Evolutionary conservation across 495 filamentous ascomycete genomes (phyloP).

Genomic region (Penicilliopsis zonata): DNA sequence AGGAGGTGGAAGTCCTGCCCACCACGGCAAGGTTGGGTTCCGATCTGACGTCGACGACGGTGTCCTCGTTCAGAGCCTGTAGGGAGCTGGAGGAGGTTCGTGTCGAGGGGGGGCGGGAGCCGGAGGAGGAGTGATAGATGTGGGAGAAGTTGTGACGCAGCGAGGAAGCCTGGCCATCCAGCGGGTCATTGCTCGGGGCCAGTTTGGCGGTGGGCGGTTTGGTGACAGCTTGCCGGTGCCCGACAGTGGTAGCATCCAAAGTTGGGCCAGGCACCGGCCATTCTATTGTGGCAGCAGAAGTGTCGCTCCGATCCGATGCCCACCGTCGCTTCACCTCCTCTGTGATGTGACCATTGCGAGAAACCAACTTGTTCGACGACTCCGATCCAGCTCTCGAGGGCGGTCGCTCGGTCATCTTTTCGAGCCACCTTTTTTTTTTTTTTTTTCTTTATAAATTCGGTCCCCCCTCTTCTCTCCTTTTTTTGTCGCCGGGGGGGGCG

Average conservation of each 20-base stretch:
- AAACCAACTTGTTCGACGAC: conserved; percentile 1
- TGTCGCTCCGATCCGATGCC: conserved; percentile 12
- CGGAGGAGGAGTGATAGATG: conserved; percentile 22
- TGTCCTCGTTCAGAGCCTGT: conserved; percentile 33
- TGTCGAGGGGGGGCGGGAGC: conserved; percentile 26
- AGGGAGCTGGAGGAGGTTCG: conserved; percentile 35
- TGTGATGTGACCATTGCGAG: not conserved
- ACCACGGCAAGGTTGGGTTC: conserved; percentile 17
- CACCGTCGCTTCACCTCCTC: conserved; percentile 5
- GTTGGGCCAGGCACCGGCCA: conserved; percentile 8
- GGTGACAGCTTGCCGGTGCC: conserved; percentile 11
- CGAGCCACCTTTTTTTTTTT: conserved; percentile 7
- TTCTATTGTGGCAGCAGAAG: too few species aligned
- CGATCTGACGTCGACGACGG: conserved; percentile 29
- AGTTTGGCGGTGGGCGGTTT: conserved; percentile 20
- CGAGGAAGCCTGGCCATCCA: conserved; percentile 21
- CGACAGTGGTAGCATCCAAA: too few species aligned
- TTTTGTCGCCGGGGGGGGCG: too few species aligned
- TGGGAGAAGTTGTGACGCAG: conserved; percentile 29
- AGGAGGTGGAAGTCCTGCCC: conserved; percentile 12
- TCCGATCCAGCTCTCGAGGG: conserved; percentile 12
- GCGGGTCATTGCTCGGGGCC: conserved; percentile 11
- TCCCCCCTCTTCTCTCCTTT: not conserved
- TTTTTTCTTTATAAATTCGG: conserved; percentile 4
- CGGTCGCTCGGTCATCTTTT: conserved; percentile 24